Conservation (phyloP, 306 rosid species). For the Fragaria ananassa region DNA sequence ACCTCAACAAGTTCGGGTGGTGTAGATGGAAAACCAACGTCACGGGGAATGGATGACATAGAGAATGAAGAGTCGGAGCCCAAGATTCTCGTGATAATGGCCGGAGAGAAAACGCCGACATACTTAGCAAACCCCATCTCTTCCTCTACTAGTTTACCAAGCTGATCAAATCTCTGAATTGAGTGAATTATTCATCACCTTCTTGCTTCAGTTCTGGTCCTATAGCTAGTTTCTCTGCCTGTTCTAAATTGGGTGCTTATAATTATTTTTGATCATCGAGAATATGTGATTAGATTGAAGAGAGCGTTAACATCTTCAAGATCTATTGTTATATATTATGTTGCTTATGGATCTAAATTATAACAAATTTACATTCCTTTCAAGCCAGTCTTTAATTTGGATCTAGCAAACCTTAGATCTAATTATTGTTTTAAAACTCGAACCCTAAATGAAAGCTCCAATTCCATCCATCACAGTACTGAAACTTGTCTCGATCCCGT, state of each 20-base stretch:
- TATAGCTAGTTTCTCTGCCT: not conserved
- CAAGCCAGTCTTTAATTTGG: no score
- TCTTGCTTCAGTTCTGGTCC: not conserved
- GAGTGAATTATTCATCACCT: not conserved
- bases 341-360: not conserved
- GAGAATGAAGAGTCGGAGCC: conserved; percentile 30
- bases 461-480: not conserved
- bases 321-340: not conserved
- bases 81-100: conserved; percentile 68
- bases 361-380: not conserved
- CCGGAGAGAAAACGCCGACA: conserved; percentile 71
- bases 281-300: not conserved
- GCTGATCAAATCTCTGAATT: conserved; percentile 1
- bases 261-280: not conserved
- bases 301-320: not conserved
- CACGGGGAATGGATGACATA: conserved; percentile 12
- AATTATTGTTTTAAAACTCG: not conserved
- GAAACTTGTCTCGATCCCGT: not conserved
- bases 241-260: not conserved
- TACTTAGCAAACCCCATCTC: conserved; percentile 58
- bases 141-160: conserved; percentile 12
- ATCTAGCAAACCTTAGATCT: not conserved
- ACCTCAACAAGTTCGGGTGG: not conserved
- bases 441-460: not conserved
- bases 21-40: conserved; percentile 27